A percentile compares a stretch with the other conserved stretches of the same genome.
phyloP scores from a whole-genome alignment of 768 basidiomycete genomes.

The Panellus pusillus region DNA sequence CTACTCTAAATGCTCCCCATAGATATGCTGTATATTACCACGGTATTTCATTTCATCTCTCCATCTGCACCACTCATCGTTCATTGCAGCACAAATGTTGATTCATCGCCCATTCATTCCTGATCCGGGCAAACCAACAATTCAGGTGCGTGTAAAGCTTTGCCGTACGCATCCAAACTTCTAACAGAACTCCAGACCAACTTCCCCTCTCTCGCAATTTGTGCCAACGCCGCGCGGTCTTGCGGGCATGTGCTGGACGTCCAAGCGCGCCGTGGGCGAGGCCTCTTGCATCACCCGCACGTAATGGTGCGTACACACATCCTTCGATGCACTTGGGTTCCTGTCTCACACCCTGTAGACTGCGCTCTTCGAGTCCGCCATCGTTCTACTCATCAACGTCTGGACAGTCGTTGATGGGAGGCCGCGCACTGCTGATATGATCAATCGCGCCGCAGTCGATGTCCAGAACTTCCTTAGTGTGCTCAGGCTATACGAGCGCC shows the following conservation, averaged over 20 bases:
- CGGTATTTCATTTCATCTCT: neutral
- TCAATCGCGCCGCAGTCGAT: neutral
- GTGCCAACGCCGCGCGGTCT: constrained; percentile 14
- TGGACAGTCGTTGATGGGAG: constrained; percentile 36
- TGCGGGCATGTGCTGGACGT: constrained; percentile 5
- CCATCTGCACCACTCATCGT: too few species aligned
- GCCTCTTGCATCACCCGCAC: neutral
- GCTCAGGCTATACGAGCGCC: neutral
- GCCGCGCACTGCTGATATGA: neutral
- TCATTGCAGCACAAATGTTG: constrained; percentile 15
- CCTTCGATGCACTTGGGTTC: too few species aligned
- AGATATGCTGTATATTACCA: constrained; percentile 12
- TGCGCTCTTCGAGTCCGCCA: constrained; percentile 45
- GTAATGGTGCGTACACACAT: neutral
- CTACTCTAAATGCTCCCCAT: too few species aligned
- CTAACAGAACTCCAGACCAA: neutral
- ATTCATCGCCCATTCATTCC: constrained; percentile 10
- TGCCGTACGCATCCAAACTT: neutral
- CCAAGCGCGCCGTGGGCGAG: neutral
- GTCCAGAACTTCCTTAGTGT: neutral
- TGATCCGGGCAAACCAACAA: neutral
- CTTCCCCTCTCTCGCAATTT: constrained; percentile 15
- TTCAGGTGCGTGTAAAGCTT: neutral
- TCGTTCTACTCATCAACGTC: constrained; percentile 57
- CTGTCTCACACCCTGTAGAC: too few species aligned